These are phyloP conservation scores for Halophytophthora batemanensis DNA, from an alignment of 352 stramenopile species.

Conservation along the genomic window DNA sequence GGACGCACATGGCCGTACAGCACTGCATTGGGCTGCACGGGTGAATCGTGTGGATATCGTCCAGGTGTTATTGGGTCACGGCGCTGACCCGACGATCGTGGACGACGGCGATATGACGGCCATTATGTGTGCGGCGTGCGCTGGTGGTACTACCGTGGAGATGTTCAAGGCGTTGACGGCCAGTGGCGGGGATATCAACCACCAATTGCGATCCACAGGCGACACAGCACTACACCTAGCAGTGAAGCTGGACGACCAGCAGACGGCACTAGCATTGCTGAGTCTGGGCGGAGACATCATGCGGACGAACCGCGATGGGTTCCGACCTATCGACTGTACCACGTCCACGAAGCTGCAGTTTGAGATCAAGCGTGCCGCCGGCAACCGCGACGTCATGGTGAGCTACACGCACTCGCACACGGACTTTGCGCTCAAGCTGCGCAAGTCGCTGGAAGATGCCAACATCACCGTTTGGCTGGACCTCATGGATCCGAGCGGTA, in stretches of 20 bases:
- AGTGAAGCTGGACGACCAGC: slow-evolving; percentile 76
- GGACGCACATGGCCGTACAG: slow-evolving; percentile 60
- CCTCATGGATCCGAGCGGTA: slow-evolving; percentile 63
- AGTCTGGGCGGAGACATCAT: slow-evolving; percentile 78
- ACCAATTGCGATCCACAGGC: slow-evolving; percentile 57
- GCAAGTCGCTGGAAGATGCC: slow-evolving; percentile 49
- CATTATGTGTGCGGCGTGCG: slow-evolving; percentile 72
- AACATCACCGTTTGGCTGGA: slow-evolving; percentile 71
- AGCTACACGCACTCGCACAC: slow-evolving; percentile 69
- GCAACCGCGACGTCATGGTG: slow-evolving; percentile 72
- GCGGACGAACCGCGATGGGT: slow-evolving; percentile 53
- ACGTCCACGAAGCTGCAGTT: slow-evolving; percentile 64
- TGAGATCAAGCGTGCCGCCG: slow-evolving; percentile 65
- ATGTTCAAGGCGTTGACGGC: slow-evolving; percentile 74
- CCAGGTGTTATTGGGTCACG: slow-evolving; percentile 43
- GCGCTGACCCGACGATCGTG: slow-evolving; percentile 64
- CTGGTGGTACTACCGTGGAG: slow-evolving; percentile 53
- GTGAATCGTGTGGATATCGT: slow-evolving; percentile 73
- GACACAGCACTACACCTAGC: slow-evolving; percentile 77
- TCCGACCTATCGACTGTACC: slow-evolving; percentile 62
- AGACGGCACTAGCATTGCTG: slow-evolving; percentile 66
- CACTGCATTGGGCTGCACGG: slow-evolving; percentile 75
- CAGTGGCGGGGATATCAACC: slow-evolving; percentile 70
- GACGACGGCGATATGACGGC: slow-evolving; percentile 77
- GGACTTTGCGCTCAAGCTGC: slow-evolving; percentile 57